A percentile compares a stretch with the other conserved stretches of the same genome.
phyloP scores from a whole-genome alignment of 1,284 basidiomycete species.

The Malassezia nana region DNA sequence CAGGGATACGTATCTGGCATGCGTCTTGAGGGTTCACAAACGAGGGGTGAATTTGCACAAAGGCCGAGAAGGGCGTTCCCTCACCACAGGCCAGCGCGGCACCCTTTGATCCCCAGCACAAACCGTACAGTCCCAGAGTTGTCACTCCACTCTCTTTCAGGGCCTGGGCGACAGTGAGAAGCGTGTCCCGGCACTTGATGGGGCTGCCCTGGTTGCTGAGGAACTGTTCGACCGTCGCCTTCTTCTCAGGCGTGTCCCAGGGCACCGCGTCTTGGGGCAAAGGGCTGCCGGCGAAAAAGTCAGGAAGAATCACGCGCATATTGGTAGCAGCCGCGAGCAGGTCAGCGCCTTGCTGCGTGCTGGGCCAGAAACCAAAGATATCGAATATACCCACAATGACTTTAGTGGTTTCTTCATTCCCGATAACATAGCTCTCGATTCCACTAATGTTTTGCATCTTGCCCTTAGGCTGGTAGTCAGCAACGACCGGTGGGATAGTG shows the following conservation, averaged over 20 bases:
- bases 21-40: slow-evolving; percentile 57
- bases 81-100: background rate
- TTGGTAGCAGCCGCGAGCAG: slow-evolving; percentile 52
- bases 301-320: slow-evolving; percentile 57
- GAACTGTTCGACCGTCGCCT: slow-evolving; percentile 38
- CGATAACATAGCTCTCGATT: slow-evolving; percentile 26
- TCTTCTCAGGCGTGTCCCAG: slow-evolving; percentile 51
- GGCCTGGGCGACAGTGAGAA: slow-evolving; percentile 52
- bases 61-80: slow-evolving; percentile 25
- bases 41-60: slow-evolving; percentile 30
- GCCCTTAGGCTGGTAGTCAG: slow-evolving; percentile 51
- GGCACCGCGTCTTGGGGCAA: slow-evolving; percentile 55
- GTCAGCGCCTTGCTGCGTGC: slow-evolving; percentile 53
- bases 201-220: slow-evolving; percentile 26
- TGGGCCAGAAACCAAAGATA: slow-evolving; percentile 56
- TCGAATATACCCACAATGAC: slow-evolving; percentile 59
- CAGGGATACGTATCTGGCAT: slow-evolving; percentile 54
- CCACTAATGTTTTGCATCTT: slow-evolving; percentile 28
- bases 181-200: slow-evolving; percentile 53
- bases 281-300: slow-evolving; percentile 57
- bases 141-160: slow-evolving; percentile 54
- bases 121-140: slow-evolving; percentile 51
- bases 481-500: slow-evolving; percentile 51
- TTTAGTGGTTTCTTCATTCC: slow-evolving; percentile 51
- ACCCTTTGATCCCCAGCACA: slow-evolving; percentile 50